Evolutionary conservation across 257 asterid genomes (phyloP).

Genomic region (Solanum piurae): DNA sequence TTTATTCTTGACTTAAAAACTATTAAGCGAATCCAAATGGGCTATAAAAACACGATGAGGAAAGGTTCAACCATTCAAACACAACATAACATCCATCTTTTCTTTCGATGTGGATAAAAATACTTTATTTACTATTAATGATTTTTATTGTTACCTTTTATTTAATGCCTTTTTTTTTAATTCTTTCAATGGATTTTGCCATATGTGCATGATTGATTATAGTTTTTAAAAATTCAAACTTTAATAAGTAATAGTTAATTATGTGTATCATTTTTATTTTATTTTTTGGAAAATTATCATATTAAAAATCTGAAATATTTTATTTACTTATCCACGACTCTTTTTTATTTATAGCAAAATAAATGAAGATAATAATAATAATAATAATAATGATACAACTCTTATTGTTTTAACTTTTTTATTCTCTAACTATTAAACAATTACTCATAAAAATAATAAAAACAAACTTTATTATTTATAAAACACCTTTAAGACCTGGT

Average conservation of each 20-base stretch:
- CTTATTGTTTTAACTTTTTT: neutral
- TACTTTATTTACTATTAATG: neutral
- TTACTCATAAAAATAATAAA: neutral
- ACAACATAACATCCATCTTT: too few species aligned
- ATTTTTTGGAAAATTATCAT: too few species aligned
- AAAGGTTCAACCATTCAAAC: too few species aligned
- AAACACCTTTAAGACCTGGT: neutral
- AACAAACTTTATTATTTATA: neutral
- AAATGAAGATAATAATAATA: too few species aligned
- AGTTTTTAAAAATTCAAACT: neutral
- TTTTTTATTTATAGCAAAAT: too few species aligned
- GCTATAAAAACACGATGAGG: neutral
- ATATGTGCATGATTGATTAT: neutral
- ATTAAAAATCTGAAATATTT: too few species aligned
- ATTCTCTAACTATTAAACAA: too few species aligned
- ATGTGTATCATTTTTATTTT: neutral
- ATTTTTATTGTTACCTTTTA: too few species aligned
- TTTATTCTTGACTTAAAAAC: too few species aligned
- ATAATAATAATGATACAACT: too few species aligned
- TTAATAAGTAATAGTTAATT: neutral
- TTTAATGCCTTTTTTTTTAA: too few species aligned
- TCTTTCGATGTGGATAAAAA: neutral
- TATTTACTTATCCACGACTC: too few species aligned
- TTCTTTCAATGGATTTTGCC: neutral
- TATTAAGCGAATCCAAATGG: rapidly evolving